Base-by-base conservation (phyloP, 2,329 filamentous ascomycete species). In the Penicillium sp. region DNA sequence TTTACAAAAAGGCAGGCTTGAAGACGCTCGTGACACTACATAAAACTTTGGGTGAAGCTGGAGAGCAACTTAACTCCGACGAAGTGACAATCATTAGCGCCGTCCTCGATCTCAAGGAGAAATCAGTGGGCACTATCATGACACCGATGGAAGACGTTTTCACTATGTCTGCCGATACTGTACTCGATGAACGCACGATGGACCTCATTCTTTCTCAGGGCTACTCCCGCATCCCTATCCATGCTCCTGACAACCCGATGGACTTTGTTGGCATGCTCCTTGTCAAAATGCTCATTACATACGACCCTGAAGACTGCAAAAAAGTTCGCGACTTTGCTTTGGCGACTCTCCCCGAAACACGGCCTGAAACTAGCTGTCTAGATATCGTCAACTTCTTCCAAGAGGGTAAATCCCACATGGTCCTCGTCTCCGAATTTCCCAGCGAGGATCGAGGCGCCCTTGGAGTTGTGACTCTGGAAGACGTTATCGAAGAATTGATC, bases 351-450 rank as follows among this genome's bases (percentile, higher is more conserved):
- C 93, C 95, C 1, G 93, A 99, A 70, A 99, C 93, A 0, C 83
- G 89, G 9, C 89, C 93, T 0, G 89, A 96, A 66, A 99, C 93
- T 0, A 96, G 91, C 74, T 99, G 93, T 68, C 74, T 99, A 48
- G 93, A 99, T 69, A 97, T 99, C 63, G 89, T 99, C 73, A 99
- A 99, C 74, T 99, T 96, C 72, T 99, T 99, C 76, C 93, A 99
- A 71, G 93, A 99, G 75, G 93, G 93, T 62, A 99, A 99, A 70
- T 95, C 91, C 1, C 93, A 99, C 70, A 95, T 99, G 91, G 92
- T 97, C 0, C 77, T 99, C 25, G 93, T 97, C 8, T 96, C 92
- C 0, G 88, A 95, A 63, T 81, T 75, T 57, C 93, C 93, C 1
- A 91, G 92, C n/a, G 89, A 95, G 58, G 86, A 95, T 63, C 84